Evolutionary conservation across 768 basidiomycete species (phyloP).

Genomic region (Boletus speciosus): DNA sequence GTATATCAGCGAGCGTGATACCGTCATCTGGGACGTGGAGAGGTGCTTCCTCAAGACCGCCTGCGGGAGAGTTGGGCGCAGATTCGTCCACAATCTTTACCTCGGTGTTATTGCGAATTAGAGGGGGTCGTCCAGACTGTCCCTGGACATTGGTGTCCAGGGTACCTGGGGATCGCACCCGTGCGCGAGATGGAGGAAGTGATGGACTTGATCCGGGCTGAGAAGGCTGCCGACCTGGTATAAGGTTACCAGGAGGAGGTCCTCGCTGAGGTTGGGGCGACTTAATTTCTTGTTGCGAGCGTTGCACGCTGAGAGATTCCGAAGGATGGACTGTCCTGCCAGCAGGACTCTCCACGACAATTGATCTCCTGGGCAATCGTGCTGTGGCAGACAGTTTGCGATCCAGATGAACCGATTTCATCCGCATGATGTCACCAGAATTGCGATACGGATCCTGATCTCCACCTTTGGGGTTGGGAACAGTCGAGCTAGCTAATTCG

Average conservation of each 20-base stretch:
- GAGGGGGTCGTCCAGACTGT: constrained; percentile 58
- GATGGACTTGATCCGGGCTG: constrained; percentile 31
- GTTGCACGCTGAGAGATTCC: constrained; percentile 50
- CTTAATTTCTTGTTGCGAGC: constrained; percentile 39
- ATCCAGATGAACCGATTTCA: constrained; percentile 93
- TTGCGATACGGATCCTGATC: constrained; percentile 81
- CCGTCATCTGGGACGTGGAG: constrained; percentile 61
- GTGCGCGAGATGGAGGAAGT: constrained; percentile 35
- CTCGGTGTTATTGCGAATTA: constrained; percentile 77
- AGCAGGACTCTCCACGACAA: constrained; percentile 91
- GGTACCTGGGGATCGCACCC: constrained; percentile 38
- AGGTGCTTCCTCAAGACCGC: constrained; percentile 41
- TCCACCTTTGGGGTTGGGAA: constrained; percentile 33
- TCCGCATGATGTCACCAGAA: constrained; percentile 86
- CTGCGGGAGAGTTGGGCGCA: constrained; percentile 66
- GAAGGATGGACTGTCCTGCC: constrained; percentile 80
- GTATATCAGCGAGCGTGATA: constrained; percentile 92
- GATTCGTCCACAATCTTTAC: constrained; percentile 88
- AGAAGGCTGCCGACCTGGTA: constrained; percentile 35
- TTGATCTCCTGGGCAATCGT: constrained; percentile 87
- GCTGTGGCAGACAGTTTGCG: constrained; percentile 95
- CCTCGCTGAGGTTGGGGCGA: constrained; percentile 40
- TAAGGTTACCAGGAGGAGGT: constrained; percentile 33
- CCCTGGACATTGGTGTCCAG: constrained; percentile 38
- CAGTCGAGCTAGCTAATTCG: constrained; percentile 26